Evolutionary conservation across 306 rosid genomes (phyloP).

Genomic region (Malus asiatica): DNA sequence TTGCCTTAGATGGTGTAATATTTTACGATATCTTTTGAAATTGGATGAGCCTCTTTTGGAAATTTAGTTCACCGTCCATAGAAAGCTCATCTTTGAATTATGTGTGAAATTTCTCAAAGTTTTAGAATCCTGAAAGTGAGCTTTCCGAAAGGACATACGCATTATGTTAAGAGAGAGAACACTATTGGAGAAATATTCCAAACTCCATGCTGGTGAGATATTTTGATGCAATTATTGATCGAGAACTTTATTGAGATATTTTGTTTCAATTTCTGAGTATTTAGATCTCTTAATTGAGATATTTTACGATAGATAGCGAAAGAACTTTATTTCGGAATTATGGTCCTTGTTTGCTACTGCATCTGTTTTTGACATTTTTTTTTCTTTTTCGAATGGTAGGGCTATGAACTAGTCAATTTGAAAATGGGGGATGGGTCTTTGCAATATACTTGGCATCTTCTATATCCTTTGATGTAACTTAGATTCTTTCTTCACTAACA

Average conservation of each 20-base stretch:
- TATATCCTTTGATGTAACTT: not conserved
- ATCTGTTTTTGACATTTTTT: constrained; percentile 1
- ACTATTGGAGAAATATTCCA: not conserved
- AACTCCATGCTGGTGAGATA: not conserved
- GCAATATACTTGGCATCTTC: not conserved
- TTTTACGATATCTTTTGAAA: not conserved
- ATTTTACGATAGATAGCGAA: not conserved
- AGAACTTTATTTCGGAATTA: not conserved
- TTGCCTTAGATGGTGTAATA: not conserved
- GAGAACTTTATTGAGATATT: not conserved
- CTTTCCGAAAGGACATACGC: not conserved
- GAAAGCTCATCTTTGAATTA: not conserved
- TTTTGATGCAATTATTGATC: not conserved
- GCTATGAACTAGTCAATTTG: not conserved
- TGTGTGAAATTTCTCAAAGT: not conserved
- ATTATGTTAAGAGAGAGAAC: not conserved
- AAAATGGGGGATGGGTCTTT: not conserved
- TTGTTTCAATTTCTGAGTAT: not conserved
- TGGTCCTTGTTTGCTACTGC: constrained; percentile 8
- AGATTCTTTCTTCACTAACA: constrained; percentile 8
- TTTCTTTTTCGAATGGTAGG: not conserved
- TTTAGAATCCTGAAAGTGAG: not conserved
- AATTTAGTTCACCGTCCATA: no score
- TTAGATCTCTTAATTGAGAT: not conserved
- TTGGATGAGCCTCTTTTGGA: not conserved